phyloP scores from a whole-genome alignment of 2,329 filamentous ascomycete species.

The Cladosporium sphaerospermum region DNA sequence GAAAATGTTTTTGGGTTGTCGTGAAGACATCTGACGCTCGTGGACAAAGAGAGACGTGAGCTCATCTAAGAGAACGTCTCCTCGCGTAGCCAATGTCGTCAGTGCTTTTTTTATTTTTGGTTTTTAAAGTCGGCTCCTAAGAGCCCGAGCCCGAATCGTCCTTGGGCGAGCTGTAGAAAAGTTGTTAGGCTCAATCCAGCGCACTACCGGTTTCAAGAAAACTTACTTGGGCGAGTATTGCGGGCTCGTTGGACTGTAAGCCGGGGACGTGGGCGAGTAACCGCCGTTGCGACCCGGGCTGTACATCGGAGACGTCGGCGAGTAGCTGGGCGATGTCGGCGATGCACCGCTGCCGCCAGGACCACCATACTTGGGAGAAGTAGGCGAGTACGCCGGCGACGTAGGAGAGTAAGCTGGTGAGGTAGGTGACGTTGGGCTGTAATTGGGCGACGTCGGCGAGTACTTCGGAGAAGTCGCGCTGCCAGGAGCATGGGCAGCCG shows the following conservation, averaged over 20 bases:
- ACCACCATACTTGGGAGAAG: conserved; percentile 38
- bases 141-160: conserved; percentile 16
- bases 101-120: conserved; percentile 8
- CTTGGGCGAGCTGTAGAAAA: conserved; percentile 23
- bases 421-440: conserved; percentile 51
- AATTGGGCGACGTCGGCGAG: conserved; percentile 43
- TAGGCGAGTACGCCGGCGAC: conserved; percentile 50
- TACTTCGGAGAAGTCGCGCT: conserved; percentile 47
- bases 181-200: conserved; percentile 3
- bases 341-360: conserved; percentile 43
- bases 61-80: conserved; percentile 31
- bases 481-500: conserved; percentile 18
- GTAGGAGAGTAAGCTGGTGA: conserved; percentile 57
- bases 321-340: conserved; percentile 41
- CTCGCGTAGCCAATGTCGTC: not conserved
- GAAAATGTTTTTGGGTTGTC: conserved; percentile 3
- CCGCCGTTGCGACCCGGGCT: conserved; percentile 37
- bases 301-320: conserved; percentile 53
- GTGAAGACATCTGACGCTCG: not conserved
- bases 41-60: conserved; percentile 20
- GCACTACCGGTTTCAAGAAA: not conserved
- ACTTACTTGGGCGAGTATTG: conserved; percentile 37
- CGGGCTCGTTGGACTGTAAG: conserved; percentile 21
- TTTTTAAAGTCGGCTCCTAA: conserved; percentile 4
- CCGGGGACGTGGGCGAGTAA: conserved; percentile 28